phyloP scores from a whole-genome alignment of 2,329 filamentous ascomycete species.

The Lachnellula arida region DNA sequence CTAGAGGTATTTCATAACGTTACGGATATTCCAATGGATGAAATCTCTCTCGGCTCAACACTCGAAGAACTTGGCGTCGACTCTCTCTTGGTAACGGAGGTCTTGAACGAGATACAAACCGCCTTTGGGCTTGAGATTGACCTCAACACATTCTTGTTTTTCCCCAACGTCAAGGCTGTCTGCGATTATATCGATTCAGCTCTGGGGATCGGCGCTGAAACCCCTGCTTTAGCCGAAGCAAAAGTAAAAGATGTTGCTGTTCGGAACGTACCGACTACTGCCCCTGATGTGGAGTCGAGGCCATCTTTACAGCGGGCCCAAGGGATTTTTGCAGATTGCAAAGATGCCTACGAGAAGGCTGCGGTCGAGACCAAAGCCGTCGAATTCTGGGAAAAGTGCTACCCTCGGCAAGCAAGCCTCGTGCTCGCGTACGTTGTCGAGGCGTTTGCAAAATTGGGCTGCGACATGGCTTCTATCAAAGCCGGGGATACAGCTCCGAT shows the following conservation, averaged over 20 bases:
- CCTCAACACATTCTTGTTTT: not conserved
- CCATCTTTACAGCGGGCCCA: not conserved
- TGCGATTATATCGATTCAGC: not conserved
- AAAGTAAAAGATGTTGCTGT: not conserved
- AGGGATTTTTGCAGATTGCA: constrained; percentile 3
- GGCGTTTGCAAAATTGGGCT: constrained; percentile 31
- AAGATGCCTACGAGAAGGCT: constrained; percentile 4
- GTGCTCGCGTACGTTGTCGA: constrained; percentile 33
- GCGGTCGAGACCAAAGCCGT: constrained; percentile 10
- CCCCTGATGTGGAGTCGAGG: not conserved
- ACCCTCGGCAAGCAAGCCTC: constrained; percentile 31
- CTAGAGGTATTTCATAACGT: not conserved
- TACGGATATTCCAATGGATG: not conserved
- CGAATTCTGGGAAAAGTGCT: constrained; percentile 28
- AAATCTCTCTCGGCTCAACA: not conserved
- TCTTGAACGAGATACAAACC: constrained; percentile 29
- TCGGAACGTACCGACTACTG: not conserved
- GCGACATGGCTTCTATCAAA: constrained; percentile 18
- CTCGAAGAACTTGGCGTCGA: constrained; percentile 33
- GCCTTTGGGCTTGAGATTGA: constrained; percentile 2
- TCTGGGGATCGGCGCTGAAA: not conserved
- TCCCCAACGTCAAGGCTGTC: not conserved
- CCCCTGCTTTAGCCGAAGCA: not conserved
- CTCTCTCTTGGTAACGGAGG: constrained; percentile 35
- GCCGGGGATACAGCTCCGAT: constrained; percentile 24